phyloP scores from a whole-genome alignment of 352 stramenopile species.

The Pythium scleroteichum region DNA sequence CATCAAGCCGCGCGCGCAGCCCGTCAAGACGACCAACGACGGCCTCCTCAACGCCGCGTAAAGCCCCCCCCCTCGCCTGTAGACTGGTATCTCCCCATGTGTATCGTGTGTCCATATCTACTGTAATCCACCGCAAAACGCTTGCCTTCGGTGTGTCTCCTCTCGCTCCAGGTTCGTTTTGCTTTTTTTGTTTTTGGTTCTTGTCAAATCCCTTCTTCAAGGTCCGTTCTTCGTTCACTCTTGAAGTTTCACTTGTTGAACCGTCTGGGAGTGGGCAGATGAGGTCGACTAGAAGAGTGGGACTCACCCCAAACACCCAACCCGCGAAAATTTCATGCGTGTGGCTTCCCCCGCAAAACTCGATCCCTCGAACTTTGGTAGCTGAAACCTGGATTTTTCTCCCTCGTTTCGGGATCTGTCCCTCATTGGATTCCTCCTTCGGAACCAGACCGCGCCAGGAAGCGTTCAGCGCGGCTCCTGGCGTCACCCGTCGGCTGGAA shows the following conservation, averaged over 20 bases:
- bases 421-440: constrained; percentile 13
- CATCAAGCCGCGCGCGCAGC: constrained; percentile 47
- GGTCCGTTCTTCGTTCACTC: background rate
- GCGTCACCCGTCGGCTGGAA: too few species aligned
- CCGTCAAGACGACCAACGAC: constrained; percentile 22
- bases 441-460: background rate
- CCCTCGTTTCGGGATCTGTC: constrained; percentile 1
- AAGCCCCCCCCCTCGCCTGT: too few species aligned
- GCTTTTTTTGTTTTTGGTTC: background rate
- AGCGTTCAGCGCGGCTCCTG: constrained; percentile 11
- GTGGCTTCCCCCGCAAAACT: background rate
- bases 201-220: constrained; percentile 9
- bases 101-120: too few species aligned
- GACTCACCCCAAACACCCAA: background rate
- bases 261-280: too few species aligned
- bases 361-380: background rate
- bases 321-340: constrained; percentile 6
- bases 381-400: too few species aligned
- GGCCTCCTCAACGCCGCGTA: constrained; percentile 15
- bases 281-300: too few species aligned
- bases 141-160: too few species aligned
- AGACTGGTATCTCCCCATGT: too few species aligned
- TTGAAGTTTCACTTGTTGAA: background rate
- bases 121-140: too few species aligned
- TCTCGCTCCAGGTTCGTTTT: too few species aligned